These are phyloP conservation scores for Kernera saxatilis DNA, from an alignment of 345 rosid species.

Conservation along the genomic window DNA sequence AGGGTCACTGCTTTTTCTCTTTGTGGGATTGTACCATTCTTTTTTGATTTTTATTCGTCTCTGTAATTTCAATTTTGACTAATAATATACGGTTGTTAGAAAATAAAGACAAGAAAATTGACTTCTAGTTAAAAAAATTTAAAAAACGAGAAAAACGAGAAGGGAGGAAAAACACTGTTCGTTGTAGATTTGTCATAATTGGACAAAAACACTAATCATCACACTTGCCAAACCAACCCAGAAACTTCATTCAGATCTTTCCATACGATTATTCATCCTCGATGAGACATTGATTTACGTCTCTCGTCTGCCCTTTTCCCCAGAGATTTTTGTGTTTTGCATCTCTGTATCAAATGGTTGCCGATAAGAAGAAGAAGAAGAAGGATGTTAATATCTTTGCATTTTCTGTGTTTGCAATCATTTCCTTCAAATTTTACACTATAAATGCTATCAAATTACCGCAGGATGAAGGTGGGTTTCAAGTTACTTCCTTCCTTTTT, in stretches of 20 bases:
- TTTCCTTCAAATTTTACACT: constrained; percentile 37
- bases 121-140: not conserved
- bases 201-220: not conserved
- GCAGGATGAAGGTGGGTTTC: constrained; percentile 49
- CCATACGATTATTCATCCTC: not conserved
- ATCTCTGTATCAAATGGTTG: constrained; percentile 27
- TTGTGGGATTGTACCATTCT: constrained; percentile 1
- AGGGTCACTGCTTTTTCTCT: not conserved
- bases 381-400: constrained; percentile 15
- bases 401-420: constrained; percentile 33
- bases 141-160: not conserved
- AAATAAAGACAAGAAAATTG: not conserved
- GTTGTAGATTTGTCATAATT: not conserved
- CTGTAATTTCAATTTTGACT: constrained; percentile 4
- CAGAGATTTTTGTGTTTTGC: not conserved
- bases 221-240: constrained; percentile 11
- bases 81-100: not conserved
- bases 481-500: not conserved
- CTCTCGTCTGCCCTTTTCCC: not conserved
- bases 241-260: constrained; percentile 2
- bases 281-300: not conserved
- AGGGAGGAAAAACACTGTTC: constrained; percentile 8
- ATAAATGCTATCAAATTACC: constrained; percentile 42
- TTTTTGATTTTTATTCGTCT: not conserved
- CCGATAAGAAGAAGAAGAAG: constrained; percentile 17